Percentiles rank a stretch among this genome's conserved stretches.
phyloP scores from a whole-genome alignment of 495 filamentous ascomycete genomes.

The Penicillium crystallinum region DNA sequence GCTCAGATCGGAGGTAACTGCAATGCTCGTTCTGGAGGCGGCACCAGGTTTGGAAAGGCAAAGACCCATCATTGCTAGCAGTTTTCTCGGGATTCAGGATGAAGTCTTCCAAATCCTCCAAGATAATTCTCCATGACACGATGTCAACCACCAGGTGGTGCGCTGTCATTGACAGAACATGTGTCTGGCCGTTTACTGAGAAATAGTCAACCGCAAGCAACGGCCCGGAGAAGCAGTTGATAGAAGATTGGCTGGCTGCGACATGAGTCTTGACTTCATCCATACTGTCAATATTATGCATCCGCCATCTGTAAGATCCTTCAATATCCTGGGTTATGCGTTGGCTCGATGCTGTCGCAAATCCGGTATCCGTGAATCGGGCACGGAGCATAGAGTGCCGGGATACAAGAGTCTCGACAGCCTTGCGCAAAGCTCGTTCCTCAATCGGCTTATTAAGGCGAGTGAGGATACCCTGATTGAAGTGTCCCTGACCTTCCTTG shows the following conservation, averaged over 20 bases:
- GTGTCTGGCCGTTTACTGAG: conserved; percentile 28
- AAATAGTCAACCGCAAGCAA: conserved; percentile 46
- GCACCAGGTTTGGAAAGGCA: conserved; percentile 64
- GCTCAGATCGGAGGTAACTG: conserved; percentile 15
- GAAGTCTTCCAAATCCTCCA: conserved; percentile 61
- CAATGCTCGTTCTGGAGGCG: conserved; percentile 41
- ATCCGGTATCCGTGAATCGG: conserved; percentile 44
- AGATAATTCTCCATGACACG: conserved; percentile 64
- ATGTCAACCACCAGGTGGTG: conserved; percentile 69
- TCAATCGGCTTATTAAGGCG: conserved; percentile 48
- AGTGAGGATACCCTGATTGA: conserved; percentile 66
- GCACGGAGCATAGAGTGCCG: conserved; percentile 72
- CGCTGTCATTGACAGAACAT: conserved; percentile 57
- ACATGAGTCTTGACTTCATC: conserved; percentile 27
- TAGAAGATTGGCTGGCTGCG: conserved; percentile 37
- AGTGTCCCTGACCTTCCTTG: conserved; percentile 56
- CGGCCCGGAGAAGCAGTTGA: conserved; percentile 42
- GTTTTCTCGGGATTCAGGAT: conserved; percentile 41
- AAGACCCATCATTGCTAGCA: conserved; percentile 29
- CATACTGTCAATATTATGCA: conserved; percentile 18
- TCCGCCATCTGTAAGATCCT: conserved; percentile 33
- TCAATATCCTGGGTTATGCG: conserved; percentile 33
- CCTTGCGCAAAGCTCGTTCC: conserved; percentile 43
- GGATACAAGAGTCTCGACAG: conserved; percentile 53
- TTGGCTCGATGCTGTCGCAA: conserved; percentile 29